Percentiles rank a stretch among this genome's conserved stretches.
Evolutionary conservation across 1,284 basidiomycete species (phyloP).

Genomic region (Moniliophthora roreri): DNA sequence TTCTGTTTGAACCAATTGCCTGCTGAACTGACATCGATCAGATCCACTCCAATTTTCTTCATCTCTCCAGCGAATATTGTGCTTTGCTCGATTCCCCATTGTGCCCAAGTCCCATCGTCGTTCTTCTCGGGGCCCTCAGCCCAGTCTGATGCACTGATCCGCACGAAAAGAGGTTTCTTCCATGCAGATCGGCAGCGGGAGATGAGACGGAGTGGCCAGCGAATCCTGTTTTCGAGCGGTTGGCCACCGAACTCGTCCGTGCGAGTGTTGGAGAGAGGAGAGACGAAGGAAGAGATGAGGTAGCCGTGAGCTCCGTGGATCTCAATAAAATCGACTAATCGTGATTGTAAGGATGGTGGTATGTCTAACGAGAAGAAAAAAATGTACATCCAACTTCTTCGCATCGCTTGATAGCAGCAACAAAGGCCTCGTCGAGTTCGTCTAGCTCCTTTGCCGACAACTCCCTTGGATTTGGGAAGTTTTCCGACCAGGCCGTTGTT

Average conservation of each 20-base stretch:
- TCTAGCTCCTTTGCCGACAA: conserved; percentile 56
- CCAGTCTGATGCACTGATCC: conserved; percentile 79
- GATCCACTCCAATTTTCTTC: conserved; percentile 63
- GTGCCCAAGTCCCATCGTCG: conserved; percentile 54
- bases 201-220: conserved; percentile 63
- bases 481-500: conserved; percentile 43
- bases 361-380: neutral
- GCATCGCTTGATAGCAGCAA: conserved; percentile 60
- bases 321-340: conserved; percentile 35
- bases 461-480: conserved; percentile 54
- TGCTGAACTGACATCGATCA: conserved; percentile 70
- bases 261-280: conserved; percentile 71
- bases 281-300: conserved; percentile 48
- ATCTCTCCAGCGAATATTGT: conserved; percentile 58
- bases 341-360: conserved; percentile 36
- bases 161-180: conserved; percentile 72
- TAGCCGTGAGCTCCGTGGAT: conserved; percentile 29
- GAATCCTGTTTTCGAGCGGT: conserved; percentile 68
- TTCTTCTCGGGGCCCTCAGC: conserved; percentile 67
- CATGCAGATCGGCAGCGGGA: conserved; percentile 55
- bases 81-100: conserved; percentile 81
- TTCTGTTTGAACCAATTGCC: conserved; percentile 67
- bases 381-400: conserved; percentile 62
- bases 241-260: conserved; percentile 74
- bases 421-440: conserved; percentile 64